Evolutionary conservation across 306 rosid genomes (phyloP), one percentile per base, ranked within the genome.

Genomic region (Acacia acuminata): DNA sequence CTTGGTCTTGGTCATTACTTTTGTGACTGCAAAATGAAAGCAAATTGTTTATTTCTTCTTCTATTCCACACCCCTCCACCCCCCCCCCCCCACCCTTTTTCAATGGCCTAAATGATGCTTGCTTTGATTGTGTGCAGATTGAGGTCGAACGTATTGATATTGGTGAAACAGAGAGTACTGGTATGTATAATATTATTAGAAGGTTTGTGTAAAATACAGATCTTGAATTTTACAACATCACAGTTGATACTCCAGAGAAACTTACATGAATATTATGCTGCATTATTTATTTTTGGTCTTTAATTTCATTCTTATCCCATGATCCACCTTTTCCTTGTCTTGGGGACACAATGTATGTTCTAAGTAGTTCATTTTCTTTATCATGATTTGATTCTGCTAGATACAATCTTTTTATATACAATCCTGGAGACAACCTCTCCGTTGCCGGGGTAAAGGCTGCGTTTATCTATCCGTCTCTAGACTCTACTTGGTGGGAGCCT

Each of bases 131-230:
- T 79, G 47, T 51, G 25, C 91, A 96, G 98, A 92, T 96, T 84
- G 98, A 96, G 88, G 96, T 96, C 87, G 99, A 96, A 38, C 87
- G 91, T 15, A 96, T 93, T 73, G 99, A 93, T 80, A 86, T 91
- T 70, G 99, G 98, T 12, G 86, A 85, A 73, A 87, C 92, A 11
- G 97, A 88, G 82, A 88, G 84, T 88, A 67, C 92, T 65, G 98
- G 97, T 91, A 78, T 22, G 89, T 78, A 51, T 71, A 42, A 40
- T 82, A 60, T 68, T 36, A 22, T 85, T 75, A 48, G 60, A 70
- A 77, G 74, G 48, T 83, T 73, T 77, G 12, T 66, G 30, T 78
- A 34, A 64, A 64, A 53, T 40, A 36, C 36, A 30, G 42, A 40
- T 80, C 1, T 80, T 69, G 13, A 77, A 68, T 45, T 6, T 43